These are phyloP conservation scores for Fusarium austroafricanum DNA, from an alignment of 2,329 filamentous ascomycete genomes.

Conservation along the genomic window DNA sequence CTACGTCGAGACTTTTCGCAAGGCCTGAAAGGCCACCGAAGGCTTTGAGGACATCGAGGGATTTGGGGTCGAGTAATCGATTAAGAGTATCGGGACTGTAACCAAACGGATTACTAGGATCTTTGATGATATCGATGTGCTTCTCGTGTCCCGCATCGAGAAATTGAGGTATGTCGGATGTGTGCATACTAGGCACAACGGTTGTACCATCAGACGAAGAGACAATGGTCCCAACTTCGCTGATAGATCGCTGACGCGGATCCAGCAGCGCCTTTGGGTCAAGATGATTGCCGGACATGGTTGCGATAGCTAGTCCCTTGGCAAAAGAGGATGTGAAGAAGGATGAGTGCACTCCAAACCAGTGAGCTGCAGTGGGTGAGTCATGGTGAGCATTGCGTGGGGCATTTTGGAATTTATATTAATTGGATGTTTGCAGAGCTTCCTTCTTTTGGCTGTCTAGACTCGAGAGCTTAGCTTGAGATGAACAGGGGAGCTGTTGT, in stretches of 20 bases:
- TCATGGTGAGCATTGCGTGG: slow-evolving; percentile 22
- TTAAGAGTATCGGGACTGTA: slow-evolving; percentile 11
- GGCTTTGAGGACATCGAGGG: slow-evolving; percentile 5
- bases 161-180: slow-evolving; percentile 10
- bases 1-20: slow-evolving; percentile 9
- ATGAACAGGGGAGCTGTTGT: slow-evolving; percentile 3
- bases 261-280: slow-evolving; percentile 32
- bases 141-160: slow-evolving; percentile 6
- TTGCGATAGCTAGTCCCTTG: slow-evolving; percentile 1
- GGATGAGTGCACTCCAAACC: slow-evolving; percentile 16
- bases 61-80: slow-evolving; percentile 18
- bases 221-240: slow-evolving; percentile 25
- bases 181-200: slow-evolving; percentile 22
- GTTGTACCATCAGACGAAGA: slow-evolving; percentile 18
- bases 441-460: background rate
- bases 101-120: slow-evolving; percentile 8
- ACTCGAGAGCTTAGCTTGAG: background rate
- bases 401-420: slow-evolving; percentile 20
- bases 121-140: background rate
- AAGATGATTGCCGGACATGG: slow-evolving; percentile 32
- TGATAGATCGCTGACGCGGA: slow-evolving; percentile 30
- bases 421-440: background rate
- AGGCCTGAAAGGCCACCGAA: slow-evolving; percentile 16
- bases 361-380: slow-evolving; percentile 30
- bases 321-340: background rate